These are phyloP conservation scores for Lycium ferocissimum DNA, from an alignment of 257 asterid species.

Conservation along the genomic window DNA sequence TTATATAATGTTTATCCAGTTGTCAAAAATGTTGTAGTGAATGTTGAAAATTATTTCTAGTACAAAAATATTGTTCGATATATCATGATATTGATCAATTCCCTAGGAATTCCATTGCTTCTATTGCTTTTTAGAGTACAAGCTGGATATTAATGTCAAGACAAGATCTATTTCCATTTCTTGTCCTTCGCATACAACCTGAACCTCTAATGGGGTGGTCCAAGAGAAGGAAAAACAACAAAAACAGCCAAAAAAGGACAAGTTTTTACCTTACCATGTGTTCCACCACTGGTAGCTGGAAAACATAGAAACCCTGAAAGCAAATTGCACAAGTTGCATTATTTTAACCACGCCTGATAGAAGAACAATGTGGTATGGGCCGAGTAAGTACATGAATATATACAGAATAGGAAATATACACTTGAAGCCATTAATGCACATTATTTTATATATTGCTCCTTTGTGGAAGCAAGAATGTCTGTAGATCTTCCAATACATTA, in stretches of 20 bases:
- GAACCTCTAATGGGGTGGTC: constrained; percentile 14
- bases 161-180: constrained; percentile 23
- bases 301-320: constrained; percentile 16
- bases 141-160: background rate
- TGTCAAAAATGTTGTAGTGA: background rate
- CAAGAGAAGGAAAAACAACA: background rate
- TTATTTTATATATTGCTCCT: constrained; percentile 31
- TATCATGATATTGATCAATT: background rate
- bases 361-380: constrained; percentile 27
- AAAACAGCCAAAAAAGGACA: constrained; percentile 13
- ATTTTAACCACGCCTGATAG: background rate
- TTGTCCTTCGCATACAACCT: constrained; percentile 24
- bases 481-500: constrained; percentile 21
- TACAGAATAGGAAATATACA: constrained; percentile 22
- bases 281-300: background rate
- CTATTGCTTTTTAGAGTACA: background rate
- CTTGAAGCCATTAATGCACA: constrained; percentile 39
- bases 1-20: constrained; percentile 28
- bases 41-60: constrained; percentile 19
- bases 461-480: constrained; percentile 50
- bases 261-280: constrained; percentile 15
- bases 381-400: background rate
- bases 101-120: constrained; percentile 25
- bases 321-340: background rate
- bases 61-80: background rate